These are phyloP conservation scores for Glutinoglossum americanum DNA, from an alignment of 495 filamentous ascomycete species.

Conservation along the genomic window DNA sequence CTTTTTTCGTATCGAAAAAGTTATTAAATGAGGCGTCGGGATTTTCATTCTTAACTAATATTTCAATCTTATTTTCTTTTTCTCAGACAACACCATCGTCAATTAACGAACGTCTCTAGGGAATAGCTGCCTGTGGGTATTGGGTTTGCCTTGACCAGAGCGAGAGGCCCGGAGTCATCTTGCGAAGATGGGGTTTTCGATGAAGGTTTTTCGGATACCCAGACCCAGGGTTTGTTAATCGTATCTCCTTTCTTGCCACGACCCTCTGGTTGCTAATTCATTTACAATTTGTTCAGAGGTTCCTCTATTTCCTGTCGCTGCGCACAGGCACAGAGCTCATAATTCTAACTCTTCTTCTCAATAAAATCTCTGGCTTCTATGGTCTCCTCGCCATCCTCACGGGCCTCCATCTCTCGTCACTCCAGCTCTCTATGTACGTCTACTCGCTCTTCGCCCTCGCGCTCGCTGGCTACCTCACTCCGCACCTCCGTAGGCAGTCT, in stretches of 20 bases:
- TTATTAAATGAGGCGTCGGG: too few relatives aligned
- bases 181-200: not conserved
- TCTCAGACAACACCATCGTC: too few relatives aligned
- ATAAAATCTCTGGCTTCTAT: conserved; percentile 75
- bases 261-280: not conserved
- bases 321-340: conserved; percentile 69
- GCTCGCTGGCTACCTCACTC: conserved; percentile 36
- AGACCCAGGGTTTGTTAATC: not conserved
- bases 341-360: conserved; percentile 55
- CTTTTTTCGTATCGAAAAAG: too few relatives aligned
- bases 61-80: too few relatives aligned
- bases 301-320: conserved; percentile 67
- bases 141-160: not conserved
- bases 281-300: conserved; percentile 32
- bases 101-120: not conserved
- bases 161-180: not conserved
- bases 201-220: conserved; percentile 1
- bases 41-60: too few relatives aligned
- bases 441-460: conserved; percentile 52
- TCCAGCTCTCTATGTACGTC: conserved; percentile 65
- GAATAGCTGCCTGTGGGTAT: too few relatives aligned
- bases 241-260: not conserved
- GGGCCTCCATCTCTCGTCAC: conserved; percentile 41
- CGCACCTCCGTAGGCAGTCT: conserved; percentile 45
- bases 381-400: conserved; percentile 69